Base-by-base conservation (phyloP, 2,329 filamentous ascomycete genomes). In the Xylariaceae sp. region DNA sequence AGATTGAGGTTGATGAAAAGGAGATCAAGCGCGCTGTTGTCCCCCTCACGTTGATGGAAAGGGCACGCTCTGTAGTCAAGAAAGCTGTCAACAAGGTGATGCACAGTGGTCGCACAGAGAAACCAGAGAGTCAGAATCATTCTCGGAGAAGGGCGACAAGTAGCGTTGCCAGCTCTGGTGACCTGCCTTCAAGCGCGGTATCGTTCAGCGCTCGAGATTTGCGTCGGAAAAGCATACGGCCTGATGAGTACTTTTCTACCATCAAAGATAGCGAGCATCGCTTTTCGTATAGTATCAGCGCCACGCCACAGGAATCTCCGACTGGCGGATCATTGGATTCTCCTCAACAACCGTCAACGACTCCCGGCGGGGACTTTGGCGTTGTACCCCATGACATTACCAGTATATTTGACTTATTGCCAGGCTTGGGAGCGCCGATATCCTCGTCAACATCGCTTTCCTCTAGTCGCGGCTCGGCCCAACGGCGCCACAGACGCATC, bases 1-100 rank as follows among this genome's bases (percentile, higher is more conserved):
- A 85, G 71, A 97, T 99, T 64, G 87, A 96, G 69, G 89, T 97
- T 47, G 91, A 95, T 56, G 90, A 89, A 62, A 85, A 85, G 66
- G 94, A 99, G 72, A 84, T 99, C 65, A 91, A 90, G 45, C 83
- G 85, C 53, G 94, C 94, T 54, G 94, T 99, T 53, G 87, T 95
- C 12, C 91, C 91, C 37, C 83, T 96, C 49, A 91, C 87, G 6
- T 84, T 96, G 59, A 78, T 97, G 26, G 89, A 96, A 67, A 86
- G 90, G 35, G 88, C 94, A 48, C 84, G 85, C 46, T 95, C 88
- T 9, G 88, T 84, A 40, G 80, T 95, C 48, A 86, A 85, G 71
- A 86, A 86, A 66, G 77, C 80, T 3, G 75, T 85, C 4, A 80
- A 76, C 53, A 86, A 85, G 68, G 79, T 86, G 50, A 84, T 84